Evolutionary conservation across 352 stramenopile species (phyloP), one percentile per base, ranked within the genome.

Genomic region (Globisporangium paroecandrum): DNA sequence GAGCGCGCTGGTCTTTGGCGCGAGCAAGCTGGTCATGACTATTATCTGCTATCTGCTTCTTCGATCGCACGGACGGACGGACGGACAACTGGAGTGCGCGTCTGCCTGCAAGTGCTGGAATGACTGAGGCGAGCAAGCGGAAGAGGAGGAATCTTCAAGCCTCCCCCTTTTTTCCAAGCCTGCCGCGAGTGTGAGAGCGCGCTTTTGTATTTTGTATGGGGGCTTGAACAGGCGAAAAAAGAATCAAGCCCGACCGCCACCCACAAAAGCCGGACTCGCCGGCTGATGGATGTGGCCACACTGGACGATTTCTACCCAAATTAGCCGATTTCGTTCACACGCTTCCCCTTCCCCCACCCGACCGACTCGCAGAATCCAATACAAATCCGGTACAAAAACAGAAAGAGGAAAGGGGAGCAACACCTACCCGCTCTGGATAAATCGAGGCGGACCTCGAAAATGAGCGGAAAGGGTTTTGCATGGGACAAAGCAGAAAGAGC

Each of bases 11-110:
- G 73, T 54, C 55, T 61, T 72, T 56, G 84, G 65, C 58, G 83
- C 73, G n/a, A 79, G 75, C 82, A 89, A 84, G 73, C 76, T 83
- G 43, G 61, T 72, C 62, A 64, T 72, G 25, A 1, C 38, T 51
- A 46, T 46, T 46, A 22, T 54, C 46, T 54, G 55, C 15, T 46
- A 18, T 43, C 12, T 49, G 54, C 36, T 56, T 51, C 34, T 29
- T 36, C 38, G 27, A 61, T 61, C 7, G 10, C 10, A 24, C 13
- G 20, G 32, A 43, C 43, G 34, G 32, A 51, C 13, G 38, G 29
- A 34, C 20, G 3, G 12, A 46, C 38, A 66, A 24, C 6, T 20
- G 41, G 15, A 15, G 56, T 69, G 58, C 3, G 64, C 41, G 54
- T 20, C 54, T 22, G 63, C 29, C 38, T 34, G 64, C 46, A 49